These are phyloP conservation scores for Xylaria venustula DNA, from an alignment of 495 filamentous ascomycete genomes.

Conservation along the genomic window DNA sequence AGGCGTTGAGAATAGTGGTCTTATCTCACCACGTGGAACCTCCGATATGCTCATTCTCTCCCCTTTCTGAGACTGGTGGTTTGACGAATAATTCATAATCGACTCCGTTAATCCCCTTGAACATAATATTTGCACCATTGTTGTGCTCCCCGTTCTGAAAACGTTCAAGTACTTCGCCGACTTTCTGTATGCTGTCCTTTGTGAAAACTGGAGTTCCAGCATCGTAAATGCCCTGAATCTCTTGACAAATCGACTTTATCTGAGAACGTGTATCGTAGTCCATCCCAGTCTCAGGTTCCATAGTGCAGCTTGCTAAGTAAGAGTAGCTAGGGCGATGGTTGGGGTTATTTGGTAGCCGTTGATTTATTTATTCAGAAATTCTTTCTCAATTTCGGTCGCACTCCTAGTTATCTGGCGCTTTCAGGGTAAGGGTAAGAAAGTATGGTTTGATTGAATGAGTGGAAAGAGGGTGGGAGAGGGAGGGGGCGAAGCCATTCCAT, in stretches of 20 bases:
- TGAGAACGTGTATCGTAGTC: background rate
- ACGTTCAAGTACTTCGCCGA: constrained; percentile 11
- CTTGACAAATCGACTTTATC: constrained; percentile 13
- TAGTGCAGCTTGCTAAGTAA: background rate
- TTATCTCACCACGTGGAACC: constrained; percentile 12
- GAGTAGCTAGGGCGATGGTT: background rate
- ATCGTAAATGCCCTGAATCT: constrained; percentile 10
- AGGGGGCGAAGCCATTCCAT: too few relatives aligned
- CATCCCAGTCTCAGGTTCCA: background rate
- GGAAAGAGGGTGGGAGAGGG: too few relatives aligned
- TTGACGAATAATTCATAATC: constrained; percentile 14
- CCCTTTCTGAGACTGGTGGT: background rate
- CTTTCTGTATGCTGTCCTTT: constrained; percentile 8
- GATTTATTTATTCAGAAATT: too few relatives aligned
- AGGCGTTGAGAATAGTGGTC: background rate
- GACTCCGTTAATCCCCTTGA: constrained; percentile 10
- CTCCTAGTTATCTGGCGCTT: too few relatives aligned
- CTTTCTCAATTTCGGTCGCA: too few relatives aligned
- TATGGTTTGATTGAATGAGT: too few relatives aligned
- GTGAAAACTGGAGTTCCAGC: background rate
- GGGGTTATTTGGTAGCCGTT: too few relatives aligned
- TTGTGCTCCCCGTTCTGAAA: constrained; percentile 10
- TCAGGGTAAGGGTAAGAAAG: too few relatives aligned
- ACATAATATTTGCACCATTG: constrained; percentile 9
- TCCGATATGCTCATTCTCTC: constrained; percentile 14